A percentile compares a stretch with the other conserved stretches of the same genome.
These are phyloP conservation scores for Cystobasidium tubakii DNA, from an alignment of 768 basidiomycete species.

Conservation along the genomic window DNA sequence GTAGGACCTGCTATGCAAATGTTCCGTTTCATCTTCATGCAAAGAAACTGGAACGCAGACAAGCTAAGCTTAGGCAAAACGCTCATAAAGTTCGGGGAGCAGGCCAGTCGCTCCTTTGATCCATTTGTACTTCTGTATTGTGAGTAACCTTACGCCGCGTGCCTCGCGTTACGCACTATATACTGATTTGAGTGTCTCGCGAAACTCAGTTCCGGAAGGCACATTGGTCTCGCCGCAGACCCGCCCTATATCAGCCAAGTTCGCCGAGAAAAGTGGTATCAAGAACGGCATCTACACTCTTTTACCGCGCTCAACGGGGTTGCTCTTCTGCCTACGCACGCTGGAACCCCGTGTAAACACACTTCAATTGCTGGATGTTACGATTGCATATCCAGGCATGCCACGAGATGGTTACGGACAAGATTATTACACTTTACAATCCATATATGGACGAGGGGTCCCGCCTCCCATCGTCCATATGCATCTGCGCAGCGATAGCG, in stretches of 20 bases:
- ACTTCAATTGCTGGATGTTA: slow-evolving; percentile 80
- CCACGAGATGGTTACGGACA: slow-evolving; percentile 42
- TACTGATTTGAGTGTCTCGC: too few species aligned
- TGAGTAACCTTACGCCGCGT: not conserved
- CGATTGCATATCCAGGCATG: slow-evolving; percentile 68
- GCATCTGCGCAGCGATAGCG: slow-evolving; percentile 74
- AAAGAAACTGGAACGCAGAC: slow-evolving; percentile 85
- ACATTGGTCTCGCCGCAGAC: slow-evolving; percentile 85
- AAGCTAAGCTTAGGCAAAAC: slow-evolving; percentile 61
- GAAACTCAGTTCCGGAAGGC: slow-evolving; percentile 87
- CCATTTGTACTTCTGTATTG: slow-evolving; percentile 36
- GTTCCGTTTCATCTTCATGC: slow-evolving; percentile 86
- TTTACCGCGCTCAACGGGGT: slow-evolving; percentile 84
- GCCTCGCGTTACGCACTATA: too few species aligned
- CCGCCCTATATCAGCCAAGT: slow-evolving; percentile 74
- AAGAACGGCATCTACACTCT: slow-evolving; percentile 76
- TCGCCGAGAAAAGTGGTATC: slow-evolving; percentile 78
- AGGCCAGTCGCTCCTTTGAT: slow-evolving; percentile 42
- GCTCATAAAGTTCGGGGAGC: slow-evolving; percentile 64
- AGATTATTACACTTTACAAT: slow-evolving; percentile 64
- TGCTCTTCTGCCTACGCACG: slow-evolving; percentile 75
- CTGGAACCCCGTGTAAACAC: slow-evolving; percentile 69
- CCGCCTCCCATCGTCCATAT: slow-evolving; percentile 82
- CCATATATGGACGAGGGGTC: slow-evolving; percentile 65
- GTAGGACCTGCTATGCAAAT: slow-evolving; percentile 82